Evolutionary conservation across 306 rosid species (phyloP).

Genomic region (Dryas alaskensis): DNA sequence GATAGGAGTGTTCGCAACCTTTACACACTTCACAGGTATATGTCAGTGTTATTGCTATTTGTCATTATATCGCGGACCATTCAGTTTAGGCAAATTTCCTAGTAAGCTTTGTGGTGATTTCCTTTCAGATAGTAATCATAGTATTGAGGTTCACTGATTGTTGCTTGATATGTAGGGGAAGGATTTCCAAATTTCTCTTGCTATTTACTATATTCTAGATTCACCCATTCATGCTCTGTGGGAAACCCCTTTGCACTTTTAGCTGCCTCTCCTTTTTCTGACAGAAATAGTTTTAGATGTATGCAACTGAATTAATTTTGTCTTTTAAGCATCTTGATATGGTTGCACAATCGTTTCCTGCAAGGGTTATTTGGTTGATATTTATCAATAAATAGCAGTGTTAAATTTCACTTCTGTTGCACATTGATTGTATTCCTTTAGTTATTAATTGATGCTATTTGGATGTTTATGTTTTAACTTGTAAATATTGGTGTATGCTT

Average conservation of each 20-base stretch:
- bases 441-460: not conserved
- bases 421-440: not conserved
- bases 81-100: not conserved
- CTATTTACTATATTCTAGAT: not conserved
- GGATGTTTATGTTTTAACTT: not conserved
- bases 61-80: not conserved
- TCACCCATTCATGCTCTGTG: not conserved
- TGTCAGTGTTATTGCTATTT: not conserved
- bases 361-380: not conserved
- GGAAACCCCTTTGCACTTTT: not conserved
- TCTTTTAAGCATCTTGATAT: not conserved
- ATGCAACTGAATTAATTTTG: not conserved
- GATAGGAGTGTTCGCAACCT: conserved; percentile 89
- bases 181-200: not conserved
- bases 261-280: conserved; percentile 1
- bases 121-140: not conserved
- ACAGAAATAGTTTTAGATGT: not conserved
- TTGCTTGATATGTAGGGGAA: not conserved
- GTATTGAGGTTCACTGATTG: not conserved
- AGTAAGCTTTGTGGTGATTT: conserved; percentile 8
- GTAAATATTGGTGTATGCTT: too few species aligned
- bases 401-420: not conserved
- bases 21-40: conserved; percentile 95
- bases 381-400: not conserved
- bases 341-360: not conserved